phyloP scores from a whole-genome alignment of 495 filamentous ascomycete genomes.

The Penicillium antarcticum region DNA sequence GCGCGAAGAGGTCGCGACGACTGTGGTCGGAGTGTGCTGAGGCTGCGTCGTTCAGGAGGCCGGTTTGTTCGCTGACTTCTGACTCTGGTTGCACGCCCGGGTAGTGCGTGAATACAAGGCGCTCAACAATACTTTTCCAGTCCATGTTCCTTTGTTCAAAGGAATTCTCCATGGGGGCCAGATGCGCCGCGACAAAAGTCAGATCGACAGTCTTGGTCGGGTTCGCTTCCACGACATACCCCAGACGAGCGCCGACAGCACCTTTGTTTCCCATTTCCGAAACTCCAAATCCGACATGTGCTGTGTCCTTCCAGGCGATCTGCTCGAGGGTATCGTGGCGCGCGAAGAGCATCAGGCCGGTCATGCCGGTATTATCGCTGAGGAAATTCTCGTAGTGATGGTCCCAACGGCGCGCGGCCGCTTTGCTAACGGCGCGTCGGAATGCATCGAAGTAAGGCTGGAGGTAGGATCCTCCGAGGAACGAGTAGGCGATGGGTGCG shows the following conservation, averaged over 20 bases:
- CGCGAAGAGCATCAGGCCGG: conserved; percentile 78
- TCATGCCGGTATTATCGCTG: conserved; percentile 79
- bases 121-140: conserved; percentile 77
- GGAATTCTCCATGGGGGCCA: conserved; percentile 79
- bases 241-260: conserved; percentile 74
- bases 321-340: conserved; percentile 50
- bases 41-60: conserved; percentile 34
- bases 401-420: conserved; percentile 45
- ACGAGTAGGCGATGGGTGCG: conserved; percentile 75
- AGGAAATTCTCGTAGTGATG: conserved; percentile 49
- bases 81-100: conserved; percentile 5
- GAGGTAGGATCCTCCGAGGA: conserved; percentile 83
- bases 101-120: conserved; percentile 62
- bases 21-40: conserved; percentile 15
- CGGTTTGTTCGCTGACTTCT: conserved; percentile 37
- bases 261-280: conserved; percentile 94
- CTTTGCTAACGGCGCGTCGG: conserved; percentile 63
- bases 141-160: conserved; percentile 71
- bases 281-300: conserved; percentile 76
- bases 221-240: conserved; percentile 37
- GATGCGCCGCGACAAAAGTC: conserved; percentile 84
- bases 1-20: conserved; percentile 61
- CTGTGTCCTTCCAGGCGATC: conserved; percentile 61
- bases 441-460: conserved; percentile 70
- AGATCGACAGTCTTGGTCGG: conserved; percentile 53